These are phyloP conservation scores for Diaporthe sp. DNA, from an alignment of 2,329 filamentous ascomycete genomes.

Conservation along the genomic window DNA sequence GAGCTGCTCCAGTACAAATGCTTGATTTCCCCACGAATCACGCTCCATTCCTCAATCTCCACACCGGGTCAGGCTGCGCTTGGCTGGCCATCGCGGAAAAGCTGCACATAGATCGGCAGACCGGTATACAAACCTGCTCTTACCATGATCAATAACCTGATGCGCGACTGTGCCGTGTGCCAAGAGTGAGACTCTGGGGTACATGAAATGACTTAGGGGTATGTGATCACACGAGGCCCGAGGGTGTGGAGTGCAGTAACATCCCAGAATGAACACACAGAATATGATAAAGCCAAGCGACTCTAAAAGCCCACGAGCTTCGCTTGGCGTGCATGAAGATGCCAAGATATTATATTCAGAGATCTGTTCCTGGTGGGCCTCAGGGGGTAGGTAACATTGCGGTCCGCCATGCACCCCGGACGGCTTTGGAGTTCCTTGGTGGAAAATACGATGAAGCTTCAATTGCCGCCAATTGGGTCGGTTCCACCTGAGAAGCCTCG, in stretches of 20 bases:
- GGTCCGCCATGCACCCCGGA: not conserved
- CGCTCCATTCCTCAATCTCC: not conserved
- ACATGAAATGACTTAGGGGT: not conserved
- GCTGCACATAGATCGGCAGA: not conserved
- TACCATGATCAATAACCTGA: not conserved
- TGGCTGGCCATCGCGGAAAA: constrained; percentile 7
- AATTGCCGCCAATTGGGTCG: constrained; percentile 27
- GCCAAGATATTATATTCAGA: constrained; percentile 21
- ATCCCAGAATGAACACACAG: not conserved
- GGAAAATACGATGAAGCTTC: not conserved
- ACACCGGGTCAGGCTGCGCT: constrained; percentile 1
- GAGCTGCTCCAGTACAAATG: not conserved
- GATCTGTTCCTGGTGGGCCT: constrained; percentile 8
- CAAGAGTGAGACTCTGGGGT: constrained; percentile 19
- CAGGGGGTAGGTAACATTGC: not conserved
- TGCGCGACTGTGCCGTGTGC: not conserved
- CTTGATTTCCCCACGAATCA: constrained; percentile 28
- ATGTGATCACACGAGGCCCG: not conserved
- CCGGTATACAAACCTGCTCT: not conserved
- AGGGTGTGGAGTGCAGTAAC: not conserved
- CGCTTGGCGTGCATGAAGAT: constrained; percentile 9
- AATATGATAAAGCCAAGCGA: not conserved
- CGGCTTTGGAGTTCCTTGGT: constrained; percentile 32
- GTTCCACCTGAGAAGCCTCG: not conserved
- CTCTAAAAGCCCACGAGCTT: not conserved